phyloP scores from a whole-genome alignment of 2,329 filamentous ascomycete genomes.

The Pseudocercospora fijiensis region DNA sequence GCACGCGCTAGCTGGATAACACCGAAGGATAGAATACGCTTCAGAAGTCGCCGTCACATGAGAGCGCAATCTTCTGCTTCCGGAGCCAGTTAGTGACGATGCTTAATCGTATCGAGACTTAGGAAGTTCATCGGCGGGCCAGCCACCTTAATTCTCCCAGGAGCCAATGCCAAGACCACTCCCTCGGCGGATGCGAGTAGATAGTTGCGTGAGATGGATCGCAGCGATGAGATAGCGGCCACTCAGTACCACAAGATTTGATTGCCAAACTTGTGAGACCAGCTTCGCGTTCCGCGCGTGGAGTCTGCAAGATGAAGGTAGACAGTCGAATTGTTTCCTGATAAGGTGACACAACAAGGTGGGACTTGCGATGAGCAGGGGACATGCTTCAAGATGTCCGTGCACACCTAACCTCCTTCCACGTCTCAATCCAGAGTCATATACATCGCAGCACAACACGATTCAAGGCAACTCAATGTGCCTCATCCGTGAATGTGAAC shows the following conservation, averaged over 20 bases:
- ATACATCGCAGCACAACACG: neutral
- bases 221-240: neutral
- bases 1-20: neutral
- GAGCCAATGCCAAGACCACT: neutral
- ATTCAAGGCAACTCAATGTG: neutral
- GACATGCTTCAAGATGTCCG: neutral
- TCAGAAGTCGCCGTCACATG: neutral
- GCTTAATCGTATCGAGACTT: neutral
- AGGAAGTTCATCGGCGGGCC: neutral
- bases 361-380: too few species aligned
- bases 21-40: neutral
- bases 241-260: neutral
- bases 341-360: neutral
- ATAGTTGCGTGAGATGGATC: neutral
- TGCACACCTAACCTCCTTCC: neutral
- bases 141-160: neutral
- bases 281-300: neutral
- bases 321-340: neutral
- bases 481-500: neutral
- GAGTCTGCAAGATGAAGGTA: neutral
- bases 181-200: neutral
- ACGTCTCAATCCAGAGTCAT: neutral
- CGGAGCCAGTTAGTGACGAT: neutral
- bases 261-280: neutral
- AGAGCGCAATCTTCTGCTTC: neutral